Base-by-base conservation (phyloP, 148 eudicot genomes). In the Dysphania ambrosioides region DNA sequence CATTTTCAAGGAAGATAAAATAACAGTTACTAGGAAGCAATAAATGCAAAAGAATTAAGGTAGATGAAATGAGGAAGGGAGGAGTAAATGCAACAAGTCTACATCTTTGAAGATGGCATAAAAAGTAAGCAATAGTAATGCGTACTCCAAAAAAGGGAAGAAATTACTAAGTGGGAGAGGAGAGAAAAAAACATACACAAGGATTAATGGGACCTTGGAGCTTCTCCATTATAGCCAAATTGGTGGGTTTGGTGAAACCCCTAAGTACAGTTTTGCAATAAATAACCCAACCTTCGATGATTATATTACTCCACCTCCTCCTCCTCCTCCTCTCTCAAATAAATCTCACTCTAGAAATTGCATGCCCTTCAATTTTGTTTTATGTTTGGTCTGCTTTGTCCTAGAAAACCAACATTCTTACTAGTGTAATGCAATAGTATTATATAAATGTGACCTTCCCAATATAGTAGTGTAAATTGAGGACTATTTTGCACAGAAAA, bases 161-260 rank as follows among this genome's bases (percentile, higher is more conserved):
- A 44, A 74, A 31, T 36, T 8, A 61, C 47, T n/a, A n/a, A n/a
- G n/a, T n/a, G n/a, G n/a, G n/a, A n/a, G n/a, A n/a, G n/a, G 41
- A 51, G 47, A 26, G 76, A 80, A 61, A 53, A 23, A 62, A 66
- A 82, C 87, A 76, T 84, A 86, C 87, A 76, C 74, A 84, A 62
- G 84, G 87, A 76, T 86, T 82, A 77, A 86, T 80, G 87, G 86
- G 87, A 66, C 84, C 84, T 80, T 80, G 87, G 73, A 84, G 86
- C 84, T 79, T 84, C 86, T 86, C 87, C 89, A 86, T 83, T 73
- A 74, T 38, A 79, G 11, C 72, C 18, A 64, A 72, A 30, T 18
- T 44, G 11, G 57, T 21, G 59, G 60, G 75, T 71, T 78, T 78
- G 82, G 79, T 78, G 79, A 79, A 72, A 15, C 53, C 5, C 0